Conservation (phyloP, 2,329 filamentous ascomycete genomes). For the Botrytis deweyae region DNA sequence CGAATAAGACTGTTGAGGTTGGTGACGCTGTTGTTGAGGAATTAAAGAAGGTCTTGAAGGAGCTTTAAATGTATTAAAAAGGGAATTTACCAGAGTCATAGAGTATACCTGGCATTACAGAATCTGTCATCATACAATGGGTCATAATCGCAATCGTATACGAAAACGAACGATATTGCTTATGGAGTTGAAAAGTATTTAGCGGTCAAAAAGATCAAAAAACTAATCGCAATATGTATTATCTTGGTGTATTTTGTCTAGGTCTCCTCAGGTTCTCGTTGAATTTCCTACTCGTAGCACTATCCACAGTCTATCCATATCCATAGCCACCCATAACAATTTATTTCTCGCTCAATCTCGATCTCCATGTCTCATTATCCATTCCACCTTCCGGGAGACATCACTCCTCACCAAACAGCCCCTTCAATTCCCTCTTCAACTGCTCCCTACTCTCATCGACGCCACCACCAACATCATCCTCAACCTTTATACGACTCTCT, state of each 20-base stretch:
- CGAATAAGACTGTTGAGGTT: slow-evolving; percentile 69
- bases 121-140: not conserved
- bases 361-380: not conserved
- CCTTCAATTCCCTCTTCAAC: slow-evolving; percentile 31
- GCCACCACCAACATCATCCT: not conserved
- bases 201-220: not conserved
- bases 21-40: slow-evolving; percentile 79
- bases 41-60: slow-evolving; percentile 62
- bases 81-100: not conserved
- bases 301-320: not conserved
- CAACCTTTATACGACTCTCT: slow-evolving; percentile 15
- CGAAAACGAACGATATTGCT: not conserved
- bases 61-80: slow-evolving; percentile 23
- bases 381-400: not conserved
- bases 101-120: not conserved
- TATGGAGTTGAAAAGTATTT: not conserved
- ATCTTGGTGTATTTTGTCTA: not conserved
- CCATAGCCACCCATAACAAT: not conserved
- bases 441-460: slow-evolving; percentile 26
- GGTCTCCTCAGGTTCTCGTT: not conserved
- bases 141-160: not conserved
- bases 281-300: not conserved
- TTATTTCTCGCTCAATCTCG: too few species aligned
- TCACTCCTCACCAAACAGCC: slow-evolving; percentile 30
- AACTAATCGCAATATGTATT: not conserved